Base-by-base conservation (phyloP, 768 basidiomycete genomes). In the Sporobolomyces pararoseus region DNA sequence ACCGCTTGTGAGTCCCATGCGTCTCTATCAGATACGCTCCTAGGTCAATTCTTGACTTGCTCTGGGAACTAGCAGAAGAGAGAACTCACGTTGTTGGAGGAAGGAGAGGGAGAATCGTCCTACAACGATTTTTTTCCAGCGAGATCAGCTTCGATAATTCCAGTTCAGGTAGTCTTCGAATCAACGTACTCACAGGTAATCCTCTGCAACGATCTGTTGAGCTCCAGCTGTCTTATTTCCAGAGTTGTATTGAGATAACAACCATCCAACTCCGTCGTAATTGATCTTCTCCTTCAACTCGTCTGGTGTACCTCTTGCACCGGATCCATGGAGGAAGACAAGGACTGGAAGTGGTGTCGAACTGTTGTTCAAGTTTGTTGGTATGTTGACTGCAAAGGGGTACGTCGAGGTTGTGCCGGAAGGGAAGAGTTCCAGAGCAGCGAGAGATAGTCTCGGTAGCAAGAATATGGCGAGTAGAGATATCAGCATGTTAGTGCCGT, bases 41-140 rank as follows among this genome's bases (percentile, higher is more conserved):
- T 19, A 14, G 21, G 32, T 5, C n/a, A 34, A 55, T 12, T 23
- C 21, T 47, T 47, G 6, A 47, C 6, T 21, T 7, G n/a, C 10
- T 23, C 46, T 47, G 23, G 21, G 7, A 12, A 21, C 23, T 13
- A 12, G 46, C 10, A 47, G 21, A 23, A 55, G 32, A 34, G 23
- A 10, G 23, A 34, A 35, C 54, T 7, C 12, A 55, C 54, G 54
- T 9, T 9, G 32, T 35, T 55, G n/a, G n/a, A 17, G 54, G 54
- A 13, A 55, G 23, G 13, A 55, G 54, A 6, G 54, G 54, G 31
- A 55, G 54, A 37, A 55, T 55, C 32, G 54, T 34, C 32, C 54
- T 55, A 21, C 23, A n/a, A n/a, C n/a, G n/a, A n/a, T n/a, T n/a
- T n/a, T n/a, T n/a, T 14, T 23, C 21, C 46, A 47, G 12, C 10